phyloP scores from a whole-genome alignment of 2,329 filamentous ascomycete species.

The Pyrenochaeta sp. region DNA sequence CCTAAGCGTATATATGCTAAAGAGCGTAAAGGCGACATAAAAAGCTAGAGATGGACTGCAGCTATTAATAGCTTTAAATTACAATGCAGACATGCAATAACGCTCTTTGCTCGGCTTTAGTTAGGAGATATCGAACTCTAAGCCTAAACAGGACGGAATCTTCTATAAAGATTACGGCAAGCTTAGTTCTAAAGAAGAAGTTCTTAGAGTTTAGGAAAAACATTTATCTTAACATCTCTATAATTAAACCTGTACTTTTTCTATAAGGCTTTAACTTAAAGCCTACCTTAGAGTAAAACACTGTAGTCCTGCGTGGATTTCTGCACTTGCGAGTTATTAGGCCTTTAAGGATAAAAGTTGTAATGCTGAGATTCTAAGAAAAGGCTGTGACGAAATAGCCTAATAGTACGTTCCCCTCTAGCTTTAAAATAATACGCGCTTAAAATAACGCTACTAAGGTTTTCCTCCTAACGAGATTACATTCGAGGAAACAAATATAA shows the following conservation, averaged over 20 bases:
- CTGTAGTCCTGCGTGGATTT: neutral
- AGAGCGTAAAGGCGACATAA: neutral
- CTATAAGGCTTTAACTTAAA: slow-evolving; percentile 78
- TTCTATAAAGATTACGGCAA: slow-evolving; percentile 27
- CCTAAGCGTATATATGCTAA: neutral
- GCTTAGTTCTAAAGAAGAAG: slow-evolving; percentile 59
- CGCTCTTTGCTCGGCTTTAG: neutral
- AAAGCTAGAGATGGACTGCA: neutral
- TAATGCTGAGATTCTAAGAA: neutral
- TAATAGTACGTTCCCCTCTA: neutral
- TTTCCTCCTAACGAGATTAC: neutral
- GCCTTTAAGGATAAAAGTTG: neutral
- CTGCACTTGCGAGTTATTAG: neutral
- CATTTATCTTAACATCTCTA: slow-evolving; percentile 72
- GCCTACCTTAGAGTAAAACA: slow-evolving; percentile 68
- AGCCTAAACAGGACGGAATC: slow-evolving; percentile 29
- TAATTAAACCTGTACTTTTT: slow-evolving; percentile 79
- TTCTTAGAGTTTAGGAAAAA: slow-evolving; percentile 78
- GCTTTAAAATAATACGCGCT: neutral
- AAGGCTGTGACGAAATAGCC: neutral
- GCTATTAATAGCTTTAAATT: too few species aligned
- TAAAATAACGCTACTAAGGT: neutral
- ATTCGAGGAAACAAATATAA: neutral
- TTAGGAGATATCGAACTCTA: slow-evolving; percentile 45
- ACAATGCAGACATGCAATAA: too few species aligned